These are phyloP conservation scores for Pulveroboletus sp. DNA, from an alignment of 768 basidiomycete genomes.

Conservation along the genomic window DNA sequence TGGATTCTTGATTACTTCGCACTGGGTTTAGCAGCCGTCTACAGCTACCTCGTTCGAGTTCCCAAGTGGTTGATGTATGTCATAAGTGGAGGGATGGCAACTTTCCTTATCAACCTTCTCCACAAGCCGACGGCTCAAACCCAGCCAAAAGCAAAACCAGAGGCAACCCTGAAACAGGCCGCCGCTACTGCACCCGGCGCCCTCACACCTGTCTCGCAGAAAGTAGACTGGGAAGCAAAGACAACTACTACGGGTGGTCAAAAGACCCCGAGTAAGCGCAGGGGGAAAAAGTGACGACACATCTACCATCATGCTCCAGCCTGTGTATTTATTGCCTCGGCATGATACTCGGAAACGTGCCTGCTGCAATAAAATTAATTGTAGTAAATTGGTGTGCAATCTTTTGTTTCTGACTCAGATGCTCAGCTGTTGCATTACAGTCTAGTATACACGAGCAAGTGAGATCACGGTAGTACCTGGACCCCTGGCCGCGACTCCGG, in stretches of 20 bases:
- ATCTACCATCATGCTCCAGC: background rate
- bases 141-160: conserved; percentile 5
- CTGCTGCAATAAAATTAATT: background rate
- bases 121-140: conserved; percentile 38
- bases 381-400: no score
- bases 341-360: no score
- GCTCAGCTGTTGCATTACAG: no score
- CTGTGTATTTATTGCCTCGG: background rate
- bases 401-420: no score
- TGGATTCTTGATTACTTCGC: conserved; percentile 63
- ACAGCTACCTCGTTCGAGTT: conserved; percentile 49
- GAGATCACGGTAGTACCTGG: no score
- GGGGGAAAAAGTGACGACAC: conserved; percentile 22
- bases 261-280: conserved; percentile 28
- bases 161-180: conserved; percentile 1
- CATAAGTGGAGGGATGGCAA: conserved; percentile 61
- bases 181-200: background rate
- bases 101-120: conserved; percentile 62
- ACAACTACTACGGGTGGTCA: conserved; percentile 12
- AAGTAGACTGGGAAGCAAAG: conserved; percentile 13
- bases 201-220: background rate
- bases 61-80: conserved; percentile 76
- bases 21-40: conserved; percentile 44
- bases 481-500: no score
- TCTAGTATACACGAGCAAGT: no score